A percentile compares a stretch with the other conserved stretches of the same genome.
Evolutionary conservation across 164 flowering plant genomes (phyloP).

Genomic region (Stephania japonica): DNA sequence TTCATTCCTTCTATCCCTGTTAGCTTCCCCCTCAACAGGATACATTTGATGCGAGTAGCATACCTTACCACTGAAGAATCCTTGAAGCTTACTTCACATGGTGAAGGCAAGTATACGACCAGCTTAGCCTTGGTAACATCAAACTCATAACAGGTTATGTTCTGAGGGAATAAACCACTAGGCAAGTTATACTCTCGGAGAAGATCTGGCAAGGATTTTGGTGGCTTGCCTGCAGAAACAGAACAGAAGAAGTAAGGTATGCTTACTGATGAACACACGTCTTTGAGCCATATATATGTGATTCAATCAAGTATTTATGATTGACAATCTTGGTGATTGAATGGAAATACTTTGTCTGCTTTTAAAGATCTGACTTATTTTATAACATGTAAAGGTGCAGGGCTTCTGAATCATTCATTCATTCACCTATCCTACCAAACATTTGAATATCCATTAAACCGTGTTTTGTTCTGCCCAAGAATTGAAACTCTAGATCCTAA

Average conservation of each 20-base stretch:
- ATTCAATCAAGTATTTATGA: background rate
- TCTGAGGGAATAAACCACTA: constrained; percentile 80
- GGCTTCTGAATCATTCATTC: no score
- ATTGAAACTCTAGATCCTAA: no score
- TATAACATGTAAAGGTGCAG: no score
- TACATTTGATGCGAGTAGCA: constrained; percentile 41
- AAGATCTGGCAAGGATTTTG: constrained; percentile 37
- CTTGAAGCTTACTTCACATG: constrained; percentile 80
- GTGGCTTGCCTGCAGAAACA: constrained; percentile 57
- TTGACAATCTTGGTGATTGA: no score
- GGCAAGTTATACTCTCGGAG: constrained; percentile 29
- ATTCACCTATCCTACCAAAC: no score
- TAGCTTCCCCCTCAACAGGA: constrained; percentile 72
- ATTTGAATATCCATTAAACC: no score
- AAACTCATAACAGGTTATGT: constrained; percentile 78
- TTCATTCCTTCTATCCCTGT: constrained; percentile 86
- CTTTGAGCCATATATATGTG: background rate
- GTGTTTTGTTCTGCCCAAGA: no score
- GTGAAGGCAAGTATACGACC: constrained; percentile 61
- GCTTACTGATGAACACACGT: background rate
- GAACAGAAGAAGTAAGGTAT: background rate
- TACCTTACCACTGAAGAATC: constrained; percentile 47
- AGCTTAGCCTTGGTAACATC: constrained; percentile 72
- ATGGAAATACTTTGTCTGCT: no score
- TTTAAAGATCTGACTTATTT: no score